Evolutionary conservation across 768 basidiomycete species (phyloP).

Genomic region (Hygrophoropsis aurantiaca): DNA sequence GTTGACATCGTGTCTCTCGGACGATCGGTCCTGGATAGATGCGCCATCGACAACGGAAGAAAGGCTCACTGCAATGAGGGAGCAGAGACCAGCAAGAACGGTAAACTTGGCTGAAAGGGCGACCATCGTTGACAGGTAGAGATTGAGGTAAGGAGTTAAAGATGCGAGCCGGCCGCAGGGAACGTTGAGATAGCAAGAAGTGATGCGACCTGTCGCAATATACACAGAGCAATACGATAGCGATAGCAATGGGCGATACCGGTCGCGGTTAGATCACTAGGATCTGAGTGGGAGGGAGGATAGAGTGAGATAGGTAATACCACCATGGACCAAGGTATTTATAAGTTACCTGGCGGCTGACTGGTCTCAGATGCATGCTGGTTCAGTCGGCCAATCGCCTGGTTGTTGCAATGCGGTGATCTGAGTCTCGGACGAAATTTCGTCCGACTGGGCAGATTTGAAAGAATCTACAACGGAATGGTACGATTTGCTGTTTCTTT

Average conservation of each 20-base stretch:
- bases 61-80: constrained; percentile 42
- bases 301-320: constrained; percentile 32
- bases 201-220: constrained; percentile 14
- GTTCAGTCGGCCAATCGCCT: too few species aligned
- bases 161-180: constrained; percentile 17
- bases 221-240: constrained; percentile 20
- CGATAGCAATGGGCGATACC: constrained; percentile 6
- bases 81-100: constrained; percentile 44
- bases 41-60: constrained; percentile 39
- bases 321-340: too few species aligned
- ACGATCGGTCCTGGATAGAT: constrained; percentile 28
- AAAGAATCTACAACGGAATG: too few species aligned
- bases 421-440: too few species aligned
- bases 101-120: constrained; percentile 48
- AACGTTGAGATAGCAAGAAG: constrained; percentile 16
- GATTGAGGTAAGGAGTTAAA: constrained; percentile 13
- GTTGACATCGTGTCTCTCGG: constrained; percentile 2
- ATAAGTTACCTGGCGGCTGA: background rate
- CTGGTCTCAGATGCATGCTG: too few species aligned
- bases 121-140: constrained; percentile 42
- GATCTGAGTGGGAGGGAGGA: constrained; percentile 43
- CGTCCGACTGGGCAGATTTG: too few species aligned
- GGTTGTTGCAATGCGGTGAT: too few species aligned
- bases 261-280: constrained; percentile 46
- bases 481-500: too few species aligned